phyloP scores from a whole-genome alignment of 768 basidiomycete species.

The Phylloporus arenicola region DNA sequence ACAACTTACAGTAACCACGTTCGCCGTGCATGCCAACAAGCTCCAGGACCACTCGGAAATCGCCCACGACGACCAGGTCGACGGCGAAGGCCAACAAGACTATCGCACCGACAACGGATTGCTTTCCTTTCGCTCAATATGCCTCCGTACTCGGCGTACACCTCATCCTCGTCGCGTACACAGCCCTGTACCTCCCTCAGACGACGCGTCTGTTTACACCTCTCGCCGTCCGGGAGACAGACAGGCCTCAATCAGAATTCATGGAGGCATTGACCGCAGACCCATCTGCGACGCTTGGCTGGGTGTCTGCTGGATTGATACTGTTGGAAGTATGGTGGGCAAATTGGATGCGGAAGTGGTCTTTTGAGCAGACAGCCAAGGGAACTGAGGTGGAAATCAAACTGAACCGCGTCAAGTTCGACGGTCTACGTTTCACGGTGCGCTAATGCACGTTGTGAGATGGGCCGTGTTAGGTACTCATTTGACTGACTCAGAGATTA shows the following conservation, averaged over 20 bases:
- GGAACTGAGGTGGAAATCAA: conserved; percentile 40
- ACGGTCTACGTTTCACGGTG: conserved; percentile 37
- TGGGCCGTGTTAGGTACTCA: neutral
- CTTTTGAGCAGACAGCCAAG: conserved; percentile 36
- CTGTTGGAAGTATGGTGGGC: conserved; percentile 70
- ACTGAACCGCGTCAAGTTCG: conserved; percentile 37
- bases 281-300: conserved; percentile 53
- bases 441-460: conserved; percentile 17
- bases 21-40: conserved; percentile 2
- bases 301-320: conserved; percentile 48
- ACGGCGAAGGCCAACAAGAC: neutral
- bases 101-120: conserved; percentile 4
- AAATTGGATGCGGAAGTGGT: conserved; percentile 58
- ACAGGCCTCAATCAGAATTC: conserved; percentile 69
- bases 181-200: conserved; percentile 67
- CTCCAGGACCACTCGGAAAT: neutral
- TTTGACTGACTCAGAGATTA: conserved; percentile 39
- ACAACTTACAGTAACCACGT: no score
- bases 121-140: conserved; percentile 54
- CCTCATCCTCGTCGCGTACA: conserved; percentile 58
- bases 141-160: conserved; percentile 65
- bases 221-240: conserved; percentile 33
- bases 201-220: conserved; percentile 42
- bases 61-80: conserved; percentile 1
- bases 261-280: conserved; percentile 59